These are phyloP conservation scores for Candida sp. DNA, from an alignment of 1,139 yeast species.

Conservation along the genomic window DNA sequence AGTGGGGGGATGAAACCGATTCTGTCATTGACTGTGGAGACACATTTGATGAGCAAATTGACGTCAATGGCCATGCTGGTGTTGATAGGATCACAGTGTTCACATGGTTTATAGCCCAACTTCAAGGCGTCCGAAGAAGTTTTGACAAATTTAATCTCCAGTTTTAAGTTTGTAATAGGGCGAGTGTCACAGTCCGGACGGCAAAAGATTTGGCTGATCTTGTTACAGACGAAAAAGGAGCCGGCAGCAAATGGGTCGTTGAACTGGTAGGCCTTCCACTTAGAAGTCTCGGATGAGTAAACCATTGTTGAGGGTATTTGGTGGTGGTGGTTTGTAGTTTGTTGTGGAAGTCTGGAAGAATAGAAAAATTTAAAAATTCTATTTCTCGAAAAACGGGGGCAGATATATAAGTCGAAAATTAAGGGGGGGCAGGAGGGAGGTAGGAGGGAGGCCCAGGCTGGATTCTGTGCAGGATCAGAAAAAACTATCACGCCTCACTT, in stretches of 20 bases:
- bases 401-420: not conserved
- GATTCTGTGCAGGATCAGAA: not conserved
- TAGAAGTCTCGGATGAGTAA: slow-evolving; percentile 50
- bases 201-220: slow-evolving; percentile 47
- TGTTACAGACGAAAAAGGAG: slow-evolving; percentile 56
- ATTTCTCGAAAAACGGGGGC: not conserved
- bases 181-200: slow-evolving; percentile 72
- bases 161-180: slow-evolving; percentile 45
- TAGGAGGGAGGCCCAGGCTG: not conserved
- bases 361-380: not conserved
- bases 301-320: slow-evolving; percentile 26
- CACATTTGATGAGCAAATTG: slow-evolving; percentile 57
- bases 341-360: not conserved
- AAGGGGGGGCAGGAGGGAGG: not conserved
- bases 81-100: slow-evolving; percentile 50
- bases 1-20: slow-evolving; percentile 63
- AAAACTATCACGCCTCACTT: not conserved
- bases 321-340: not conserved
- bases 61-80: slow-evolving; percentile 49
- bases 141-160: slow-evolving; percentile 49
- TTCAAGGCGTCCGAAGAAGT: slow-evolving; percentile 44
- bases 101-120: slow-evolving; percentile 55
- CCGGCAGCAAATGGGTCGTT: slow-evolving; percentile 71
- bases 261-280: slow-evolving; percentile 70
- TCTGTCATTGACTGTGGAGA: slow-evolving; percentile 56